Conservation (phyloP, 1,284 basidiomycete genomes). For the Moesziomyces antarcticus region DNA sequence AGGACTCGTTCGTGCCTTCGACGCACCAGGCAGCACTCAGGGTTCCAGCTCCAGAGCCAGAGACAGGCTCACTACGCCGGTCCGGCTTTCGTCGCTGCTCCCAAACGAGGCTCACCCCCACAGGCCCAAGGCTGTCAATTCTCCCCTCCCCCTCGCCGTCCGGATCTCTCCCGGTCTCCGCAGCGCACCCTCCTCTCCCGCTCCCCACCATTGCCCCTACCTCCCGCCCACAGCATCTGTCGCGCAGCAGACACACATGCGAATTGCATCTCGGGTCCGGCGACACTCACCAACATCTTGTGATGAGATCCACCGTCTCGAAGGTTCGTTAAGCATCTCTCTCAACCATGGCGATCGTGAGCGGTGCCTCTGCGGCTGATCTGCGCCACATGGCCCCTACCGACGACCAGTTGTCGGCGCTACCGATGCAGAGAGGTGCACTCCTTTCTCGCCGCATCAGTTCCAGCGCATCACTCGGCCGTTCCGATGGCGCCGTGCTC, state of each 20-base stretch:
- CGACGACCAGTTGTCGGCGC: conserved; percentile 1
- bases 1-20: too few relatives aligned
- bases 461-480: conserved; percentile 11
- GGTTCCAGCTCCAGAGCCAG: too few relatives aligned
- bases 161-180: background rate
- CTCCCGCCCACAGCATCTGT: background rate
- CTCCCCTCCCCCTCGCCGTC: background rate
- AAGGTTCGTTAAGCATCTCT: conserved; percentile 6
- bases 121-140: too few relatives aligned
- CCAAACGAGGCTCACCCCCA: too few relatives aligned
- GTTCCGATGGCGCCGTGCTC: conserved; percentile 4
- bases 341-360: conserved; percentile 32
- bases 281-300: background rate
- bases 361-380: conserved; percentile 13
- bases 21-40: too few relatives aligned
- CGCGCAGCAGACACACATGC: background rate
- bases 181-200: too few relatives aligned
- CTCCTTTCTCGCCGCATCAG: conserved; percentile 2
- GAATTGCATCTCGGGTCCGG: background rate
- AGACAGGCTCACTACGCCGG: background rate
- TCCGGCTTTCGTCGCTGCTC: background rate
- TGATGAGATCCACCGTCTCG: conserved; percentile 11
- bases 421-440: conserved; percentile 11
- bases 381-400: conserved; percentile 10
- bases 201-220: background rate